Evolutionary conservation across 2,329 filamentous ascomycete genomes (phyloP).

Genomic region (Lachnellula arida): DNA sequence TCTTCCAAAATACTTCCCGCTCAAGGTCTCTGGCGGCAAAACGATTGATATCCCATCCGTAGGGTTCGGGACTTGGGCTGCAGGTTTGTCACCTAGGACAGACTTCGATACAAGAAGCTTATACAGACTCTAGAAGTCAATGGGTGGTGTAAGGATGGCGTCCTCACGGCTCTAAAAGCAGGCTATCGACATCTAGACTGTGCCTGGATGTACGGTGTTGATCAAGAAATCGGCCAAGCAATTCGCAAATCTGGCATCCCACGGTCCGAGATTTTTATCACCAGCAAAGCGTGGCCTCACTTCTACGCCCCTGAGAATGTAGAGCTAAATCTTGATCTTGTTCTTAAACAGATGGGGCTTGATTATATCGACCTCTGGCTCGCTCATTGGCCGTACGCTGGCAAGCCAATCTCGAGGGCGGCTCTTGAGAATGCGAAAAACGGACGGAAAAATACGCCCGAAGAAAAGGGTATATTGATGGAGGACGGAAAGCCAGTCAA

Average conservation of each 20-base stretch:
- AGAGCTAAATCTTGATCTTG: not conserved
- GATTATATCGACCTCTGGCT: too few relatives aligned
- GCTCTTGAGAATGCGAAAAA: not conserved
- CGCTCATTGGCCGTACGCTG: too few relatives aligned
- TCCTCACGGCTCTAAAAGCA: constrained; percentile 52
- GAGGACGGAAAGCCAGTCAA: too few relatives aligned
- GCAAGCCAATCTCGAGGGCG: not conserved
- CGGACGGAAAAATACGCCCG: too few relatives aligned
- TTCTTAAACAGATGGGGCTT: not conserved
- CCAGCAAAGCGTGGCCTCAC: constrained; percentile 42
- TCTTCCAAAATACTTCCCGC: too few relatives aligned
- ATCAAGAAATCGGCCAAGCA: constrained; percentile 43
- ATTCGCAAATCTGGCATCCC: constrained; percentile 42
- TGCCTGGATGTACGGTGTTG: constrained; percentile 37
- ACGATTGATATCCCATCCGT: too few relatives aligned
- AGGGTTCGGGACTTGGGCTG: too few relatives aligned
- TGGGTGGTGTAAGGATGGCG: constrained; percentile 32
- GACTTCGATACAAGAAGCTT: too few relatives aligned
- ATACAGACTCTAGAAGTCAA: too few relatives aligned
- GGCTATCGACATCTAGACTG: constrained; percentile 61
- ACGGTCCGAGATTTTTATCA: constrained; percentile 45
- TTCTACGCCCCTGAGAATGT: not conserved
- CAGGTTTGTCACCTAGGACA: too few relatives aligned
- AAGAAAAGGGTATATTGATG: too few relatives aligned
- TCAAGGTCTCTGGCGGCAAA: too few relatives aligned